phyloP scores from a whole-genome alignment of 1,284 basidiomycete species.

The Cryptococcus sp. region DNA sequence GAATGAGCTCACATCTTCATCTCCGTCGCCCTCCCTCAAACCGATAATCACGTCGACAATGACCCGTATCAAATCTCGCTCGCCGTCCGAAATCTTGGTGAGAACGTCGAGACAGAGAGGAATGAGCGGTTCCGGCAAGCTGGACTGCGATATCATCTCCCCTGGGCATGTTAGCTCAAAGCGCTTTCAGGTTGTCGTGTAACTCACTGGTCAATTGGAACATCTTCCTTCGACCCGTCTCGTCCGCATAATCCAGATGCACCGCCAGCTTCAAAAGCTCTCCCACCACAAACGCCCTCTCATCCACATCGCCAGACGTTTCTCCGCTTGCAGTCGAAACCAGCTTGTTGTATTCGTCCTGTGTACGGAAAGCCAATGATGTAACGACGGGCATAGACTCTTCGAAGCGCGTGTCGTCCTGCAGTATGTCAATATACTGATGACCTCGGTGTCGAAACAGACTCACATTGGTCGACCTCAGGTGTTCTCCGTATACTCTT shows the following conservation, averaged over 20 bases:
- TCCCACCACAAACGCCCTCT: conserved; percentile 64
- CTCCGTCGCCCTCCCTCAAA: conserved; percentile 56
- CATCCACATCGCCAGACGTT: conserved; percentile 55
- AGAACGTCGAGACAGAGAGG: conserved; percentile 81
- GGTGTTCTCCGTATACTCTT: conserved; percentile 78
- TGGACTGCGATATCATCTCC: conserved; percentile 79
- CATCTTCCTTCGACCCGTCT: conserved; percentile 89
- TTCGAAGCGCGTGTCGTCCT: conserved; percentile 65
- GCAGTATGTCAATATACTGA: conserved; percentile 2
- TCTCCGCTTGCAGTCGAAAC: conserved; percentile 47
- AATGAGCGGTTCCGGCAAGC: conserved; percentile 72
- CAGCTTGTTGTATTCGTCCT: conserved; percentile 69
- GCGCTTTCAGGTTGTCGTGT: not conserved
- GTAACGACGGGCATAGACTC: conserved; percentile 80
- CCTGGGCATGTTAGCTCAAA: conserved; percentile 46
- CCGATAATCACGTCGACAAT: conserved; percentile 91
- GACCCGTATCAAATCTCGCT: conserved; percentile 86
- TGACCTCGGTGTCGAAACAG: not conserved
- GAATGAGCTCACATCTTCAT: conserved; percentile 24
- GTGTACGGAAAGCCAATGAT: conserved; percentile 77
- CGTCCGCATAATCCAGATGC: conserved; percentile 86
- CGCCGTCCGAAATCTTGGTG: conserved; percentile 72
- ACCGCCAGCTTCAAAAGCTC: conserved; percentile 77
- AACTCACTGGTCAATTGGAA: conserved; percentile 75
- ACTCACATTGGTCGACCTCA: conserved; percentile 54